These are phyloP conservation scores for Pisolithus marmoratus DNA, from an alignment of 768 basidiomycete genomes.

Conservation along the genomic window DNA sequence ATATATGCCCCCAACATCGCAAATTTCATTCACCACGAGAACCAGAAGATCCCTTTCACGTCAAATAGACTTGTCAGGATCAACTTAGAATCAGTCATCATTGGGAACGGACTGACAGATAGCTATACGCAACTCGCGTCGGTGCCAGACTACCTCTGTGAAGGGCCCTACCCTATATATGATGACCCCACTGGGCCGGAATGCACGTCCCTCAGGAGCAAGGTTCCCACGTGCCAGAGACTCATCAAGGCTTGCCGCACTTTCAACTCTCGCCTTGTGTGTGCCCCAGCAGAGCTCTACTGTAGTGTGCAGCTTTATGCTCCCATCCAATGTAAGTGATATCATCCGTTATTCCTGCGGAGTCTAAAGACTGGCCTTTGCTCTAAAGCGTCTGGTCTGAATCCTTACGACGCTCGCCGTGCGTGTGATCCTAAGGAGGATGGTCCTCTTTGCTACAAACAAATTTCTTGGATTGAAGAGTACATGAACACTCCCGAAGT, in stretches of 20 bases:
- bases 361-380: background rate
- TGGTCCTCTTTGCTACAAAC: conserved; percentile 66
- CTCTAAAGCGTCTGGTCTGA: conserved; percentile 62
- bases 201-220: conserved; percentile 56
- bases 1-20: conserved; percentile 86
- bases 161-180: conserved; percentile 78
- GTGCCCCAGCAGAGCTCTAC: conserved; percentile 71
- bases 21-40: conserved; percentile 72
- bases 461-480: conserved; percentile 84
- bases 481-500: conserved; percentile 77
- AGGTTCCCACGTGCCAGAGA: conserved; percentile 69
- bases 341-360: background rate
- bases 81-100: conserved; percentile 77
- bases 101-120: conserved; percentile 87
- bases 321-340: conserved; percentile 62
- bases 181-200: conserved; percentile 62
- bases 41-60: conserved; percentile 47
- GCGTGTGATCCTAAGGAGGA: conserved; percentile 69
- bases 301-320: conserved; percentile 71
- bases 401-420: conserved; percentile 83
- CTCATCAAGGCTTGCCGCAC: conserved; percentile 69
- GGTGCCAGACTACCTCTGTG: conserved; percentile 78
- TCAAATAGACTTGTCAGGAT: conserved; percentile 49
- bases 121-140: conserved; percentile 75
- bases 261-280: conserved; percentile 53